Evolutionary conservation across 139 green algal genomes (phyloP).

Genomic region (Chlamydomonas sp.): DNA sequence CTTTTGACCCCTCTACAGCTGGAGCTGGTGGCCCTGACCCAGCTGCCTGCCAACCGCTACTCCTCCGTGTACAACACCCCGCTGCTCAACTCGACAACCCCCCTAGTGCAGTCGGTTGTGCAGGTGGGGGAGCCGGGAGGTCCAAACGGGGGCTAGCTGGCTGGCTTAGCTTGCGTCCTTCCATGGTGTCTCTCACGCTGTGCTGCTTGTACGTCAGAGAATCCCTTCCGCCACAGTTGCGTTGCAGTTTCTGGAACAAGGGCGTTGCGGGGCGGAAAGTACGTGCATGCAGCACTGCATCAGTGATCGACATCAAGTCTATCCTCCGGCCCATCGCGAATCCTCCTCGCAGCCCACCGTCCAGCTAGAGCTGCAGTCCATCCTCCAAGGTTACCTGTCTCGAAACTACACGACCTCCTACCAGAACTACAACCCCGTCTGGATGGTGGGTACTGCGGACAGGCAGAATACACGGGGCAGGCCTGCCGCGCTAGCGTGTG

Average conservation of each 20-base stretch:
- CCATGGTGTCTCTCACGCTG: too few species aligned
- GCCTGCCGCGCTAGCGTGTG: too few species aligned
- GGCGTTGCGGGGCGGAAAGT: too few species aligned
- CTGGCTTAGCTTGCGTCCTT: too few species aligned
- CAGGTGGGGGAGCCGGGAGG: slow-evolving; percentile 23
- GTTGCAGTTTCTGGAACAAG: too few species aligned
- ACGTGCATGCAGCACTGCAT: too few species aligned
- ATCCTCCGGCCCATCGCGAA: not conserved
- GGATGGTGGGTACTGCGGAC: slow-evolving; percentile 39
- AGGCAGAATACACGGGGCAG: not conserved
- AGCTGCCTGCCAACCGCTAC: slow-evolving; percentile 41
- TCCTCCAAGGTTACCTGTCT: slow-evolving; percentile 40
- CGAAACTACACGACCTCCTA: slow-evolving; percentile 56
- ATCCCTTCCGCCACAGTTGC: too few species aligned
- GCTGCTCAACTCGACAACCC: slow-evolving; percentile 33
- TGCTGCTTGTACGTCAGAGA: too few species aligned
- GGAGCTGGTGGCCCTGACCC: slow-evolving; percentile 25
- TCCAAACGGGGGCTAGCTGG: too few species aligned
- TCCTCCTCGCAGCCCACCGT: slow-evolving; percentile 18
- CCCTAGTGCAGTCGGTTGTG: slow-evolving; percentile 13
- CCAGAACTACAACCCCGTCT: slow-evolving; percentile 48
- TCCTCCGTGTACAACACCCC: slow-evolving; percentile 40
- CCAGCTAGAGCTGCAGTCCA: slow-evolving; percentile 41
- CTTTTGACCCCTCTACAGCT: slow-evolving; percentile 15
- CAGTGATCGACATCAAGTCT: not conserved